These are phyloP conservation scores for Alternaria brassicicola DNA, from an alignment of 2,329 filamentous ascomycete species.

Conservation along the genomic window DNA sequence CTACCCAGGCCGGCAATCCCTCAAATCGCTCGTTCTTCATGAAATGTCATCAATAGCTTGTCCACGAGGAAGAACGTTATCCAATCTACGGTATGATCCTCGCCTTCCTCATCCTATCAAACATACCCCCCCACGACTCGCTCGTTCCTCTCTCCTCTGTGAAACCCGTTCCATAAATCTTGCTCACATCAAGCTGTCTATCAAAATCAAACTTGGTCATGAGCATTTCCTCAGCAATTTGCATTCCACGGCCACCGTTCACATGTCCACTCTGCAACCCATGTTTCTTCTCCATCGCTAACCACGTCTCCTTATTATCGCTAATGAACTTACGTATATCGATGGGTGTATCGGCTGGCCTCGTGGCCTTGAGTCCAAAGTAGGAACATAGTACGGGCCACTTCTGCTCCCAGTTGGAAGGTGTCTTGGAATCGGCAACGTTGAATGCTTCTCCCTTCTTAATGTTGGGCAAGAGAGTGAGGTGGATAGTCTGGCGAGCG, in stretches of 20 bases:
- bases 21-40: no score
- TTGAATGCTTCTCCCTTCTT: constrained; percentile 50
- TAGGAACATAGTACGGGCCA: constrained; percentile 56
- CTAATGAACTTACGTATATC: constrained; percentile 41
- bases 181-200: constrained; percentile 54
- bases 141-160: constrained; percentile 50
- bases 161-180: constrained; percentile 52
- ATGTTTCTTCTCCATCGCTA: constrained; percentile 27
- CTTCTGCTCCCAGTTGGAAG: constrained; percentile 50
- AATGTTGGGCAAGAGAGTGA: constrained; percentile 48
- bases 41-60: no score
- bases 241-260: constrained; percentile 45
- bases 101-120: constrained; percentile 53
- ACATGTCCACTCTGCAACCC: constrained; percentile 49
- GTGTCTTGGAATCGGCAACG: constrained; percentile 48
- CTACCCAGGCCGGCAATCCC: no score
- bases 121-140: constrained; percentile 51
- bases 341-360: constrained; percentile 19
- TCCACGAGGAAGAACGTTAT: no score
- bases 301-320: constrained; percentile 33
- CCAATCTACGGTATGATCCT: constrained; percentile 47
- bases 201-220: constrained; percentile 55
- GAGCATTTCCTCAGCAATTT: constrained; percentile 53
- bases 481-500: constrained; percentile 51
- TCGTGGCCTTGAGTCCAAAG: constrained; percentile 53